Evolutionary conservation across 257 asterid species (phyloP), one percentile per base, ranked within the genome.

Genomic region (Capsicum chinense): DNA sequence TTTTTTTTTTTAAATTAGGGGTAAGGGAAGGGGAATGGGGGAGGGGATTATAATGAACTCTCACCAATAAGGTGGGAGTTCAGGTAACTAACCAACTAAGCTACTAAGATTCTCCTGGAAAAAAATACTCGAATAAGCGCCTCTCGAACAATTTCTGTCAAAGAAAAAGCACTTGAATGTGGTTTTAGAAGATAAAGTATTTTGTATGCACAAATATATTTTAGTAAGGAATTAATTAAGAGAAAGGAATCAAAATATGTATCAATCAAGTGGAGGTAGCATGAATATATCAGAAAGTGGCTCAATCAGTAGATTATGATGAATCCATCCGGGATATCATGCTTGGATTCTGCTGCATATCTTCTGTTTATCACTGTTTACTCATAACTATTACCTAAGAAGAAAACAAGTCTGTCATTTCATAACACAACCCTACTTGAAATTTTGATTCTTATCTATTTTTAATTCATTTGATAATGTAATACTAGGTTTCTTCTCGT

Each of bases 291-390:
- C 37, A 44, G 35, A 69, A 64, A 71, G 52, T 74, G 12, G 62
- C 21, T 74, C 21, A 50, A 74, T 74, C 81, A 74, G 59, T 74
- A 50, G 62, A 74, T 50, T 74, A 80, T 60, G 39, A 54, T 59
- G 56, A 79, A n/a, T 56, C 69, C 69, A 42, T 48, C 84, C 84
- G 11, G 84, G 59, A 56, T 62, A 48, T 64, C 78, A 81, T 81
- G 84, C 84, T 44, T 71, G 63, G 84, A 63, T 48, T 63, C 79
- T 26, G 84, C 84, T 81, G 84, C 84, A 21, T 39, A 44, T 17
- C 79, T 17, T 74, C 81, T 48, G 62, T 74, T 19, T 21, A 21
- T 74, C 62, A 74, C 62, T 50, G 81, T 74, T 74, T 74, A 74
- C 47, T 7, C 8, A 50, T 74, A 3, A 21, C 7, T 7, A 74